A percentile compares a stretch with the other conserved stretches of the same genome.
Conservation (phyloP, 768 basidiomycete species). For the Strobilomyces echinocephalus region DNA sequence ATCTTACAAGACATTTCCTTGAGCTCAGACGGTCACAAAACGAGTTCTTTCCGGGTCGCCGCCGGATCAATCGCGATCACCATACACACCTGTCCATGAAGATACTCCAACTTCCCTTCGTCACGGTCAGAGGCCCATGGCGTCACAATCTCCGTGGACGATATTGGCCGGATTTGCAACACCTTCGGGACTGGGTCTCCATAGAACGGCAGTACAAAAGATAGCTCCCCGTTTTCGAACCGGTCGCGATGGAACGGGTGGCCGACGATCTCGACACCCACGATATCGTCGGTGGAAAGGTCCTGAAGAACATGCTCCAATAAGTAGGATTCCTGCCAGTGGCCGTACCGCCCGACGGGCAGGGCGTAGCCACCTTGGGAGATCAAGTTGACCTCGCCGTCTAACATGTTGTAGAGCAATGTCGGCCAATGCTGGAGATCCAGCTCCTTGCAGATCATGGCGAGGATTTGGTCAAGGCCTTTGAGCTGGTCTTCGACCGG, state of each 20-base stretch:
- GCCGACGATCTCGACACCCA: constrained; percentile 3
- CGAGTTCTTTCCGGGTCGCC: neutral
- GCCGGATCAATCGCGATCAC: constrained; percentile 2
- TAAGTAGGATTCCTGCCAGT: neutral
- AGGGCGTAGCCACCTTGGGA: neutral
- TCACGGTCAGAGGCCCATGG: neutral
- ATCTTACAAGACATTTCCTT: too few species aligned
- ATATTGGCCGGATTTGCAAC: constrained; percentile 9
- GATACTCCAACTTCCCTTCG: neutral
- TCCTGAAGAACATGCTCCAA: neutral
- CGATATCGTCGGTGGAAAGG: neutral
- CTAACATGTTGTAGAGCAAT: neutral
- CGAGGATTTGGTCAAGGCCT: constrained; percentile 6
- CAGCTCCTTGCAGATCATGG: constrained; percentile 1
- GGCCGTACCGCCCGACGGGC: neutral
- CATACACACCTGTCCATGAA: constrained; percentile 15
- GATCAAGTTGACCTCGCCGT: neutral
- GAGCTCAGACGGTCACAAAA: neutral
- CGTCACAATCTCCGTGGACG: neutral
- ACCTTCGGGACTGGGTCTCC: neutral
- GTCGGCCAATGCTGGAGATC: neutral
- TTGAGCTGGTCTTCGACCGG: constrained; percentile 8
- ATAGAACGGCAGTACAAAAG: neutral
- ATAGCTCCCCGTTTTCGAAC: too few species aligned
- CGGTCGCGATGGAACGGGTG: too few species aligned